Evolutionary conservation across 352 stramenopile genomes (phyloP), one percentile per base, ranked within the genome.

Genomic region (Elongisporangium senticosum): DNA sequence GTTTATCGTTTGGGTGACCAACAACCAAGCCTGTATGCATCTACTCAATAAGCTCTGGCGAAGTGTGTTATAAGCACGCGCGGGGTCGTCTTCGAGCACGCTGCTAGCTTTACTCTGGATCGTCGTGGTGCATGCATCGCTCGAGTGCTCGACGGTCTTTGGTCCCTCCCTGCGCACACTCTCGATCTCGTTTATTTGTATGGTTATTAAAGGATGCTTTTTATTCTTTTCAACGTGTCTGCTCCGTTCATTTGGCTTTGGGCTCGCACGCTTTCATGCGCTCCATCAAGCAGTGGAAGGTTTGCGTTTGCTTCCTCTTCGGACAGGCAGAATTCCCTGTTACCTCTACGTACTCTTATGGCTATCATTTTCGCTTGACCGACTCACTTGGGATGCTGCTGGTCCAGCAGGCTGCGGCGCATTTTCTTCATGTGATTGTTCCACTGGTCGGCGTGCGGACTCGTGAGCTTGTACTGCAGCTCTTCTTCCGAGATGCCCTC

Each of bases 1-100:
- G 75, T 98, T 98, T 71, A 95, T 98, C 51, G 87, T 98, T 23
- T 98, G 93, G 93, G 90, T 98, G 56, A 96, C 89, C 52, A 97
- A 98, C 72, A 98, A 98, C 67, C 87, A 92, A 57, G 93, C 93
- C 47, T 97, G 87, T 62, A 98, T 98, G 89, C 89, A 97, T 65
- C 84, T 98, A 75, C 78, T 98, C n/a, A 97, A 98, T 79, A 97
- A 98, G 75, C 74, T 98, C 56, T 98, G 93, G 93, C 91, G 82
- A 60, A 94, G 79, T 70, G 84, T 94, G 51, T 84, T 94, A 79
- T 94, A 83, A 84, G 33, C 28, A 21, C 43, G 48, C n/a, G n/a
- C 48, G 48, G 13, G 48, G 21, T 51, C 48, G 23, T 26, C 5
- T 23, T 51, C n/a, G 13, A 22, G n/a, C 48, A 51, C 6, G 6